Percentiles rank a stretch among this genome's conserved stretches.
phyloP scores from a whole-genome alignment of 2,329 filamentous ascomycete species.

The Cladosporium phlei region DNA sequence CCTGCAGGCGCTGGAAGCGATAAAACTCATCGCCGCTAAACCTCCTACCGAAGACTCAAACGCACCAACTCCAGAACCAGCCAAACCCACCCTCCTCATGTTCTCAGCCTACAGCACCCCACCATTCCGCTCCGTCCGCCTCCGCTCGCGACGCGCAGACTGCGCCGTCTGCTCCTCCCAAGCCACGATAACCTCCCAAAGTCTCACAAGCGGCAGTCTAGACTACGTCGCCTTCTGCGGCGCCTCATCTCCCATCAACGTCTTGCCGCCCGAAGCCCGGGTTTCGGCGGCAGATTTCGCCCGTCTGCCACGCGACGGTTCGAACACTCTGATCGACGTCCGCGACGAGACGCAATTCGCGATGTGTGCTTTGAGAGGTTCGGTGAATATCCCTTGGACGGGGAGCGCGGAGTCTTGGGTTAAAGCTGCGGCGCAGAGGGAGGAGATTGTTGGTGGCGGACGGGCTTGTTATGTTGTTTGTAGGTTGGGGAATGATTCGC shows the following conservation, averaged over 20 bases:
- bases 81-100: slow-evolving; percentile 43
- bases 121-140: slow-evolving; percentile 68
- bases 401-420: slow-evolving; percentile 37
- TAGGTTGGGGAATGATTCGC: slow-evolving; percentile 72
- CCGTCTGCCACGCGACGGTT: slow-evolving; percentile 22
- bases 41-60: slow-evolving; percentile 11
- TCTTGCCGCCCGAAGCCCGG: slow-evolving; percentile 61
- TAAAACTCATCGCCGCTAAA: slow-evolving; percentile 67
- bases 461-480: slow-evolving; percentile 55
- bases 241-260: slow-evolving; percentile 47
- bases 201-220: slow-evolving; percentile 59
- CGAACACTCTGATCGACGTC: slow-evolving; percentile 66
- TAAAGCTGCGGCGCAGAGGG: neutral
- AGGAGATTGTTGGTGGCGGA: neutral
- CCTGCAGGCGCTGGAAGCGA: slow-evolving; percentile 80
- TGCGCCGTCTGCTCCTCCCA: slow-evolving; percentile 72
- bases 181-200: slow-evolving; percentile 58
- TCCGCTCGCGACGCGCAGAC: slow-evolving; percentile 62
- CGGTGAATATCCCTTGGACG: slow-evolving; percentile 70
- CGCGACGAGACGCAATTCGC: slow-evolving; percentile 80
- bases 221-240: slow-evolving; percentile 90
- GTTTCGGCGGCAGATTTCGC: slow-evolving; percentile 62
- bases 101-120: slow-evolving; percentile 52
- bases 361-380: slow-evolving; percentile 69
- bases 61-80: slow-evolving; percentile 17